Base-by-base conservation (phyloP, 2,329 filamentous ascomycete species). In the Tolypocladium sp. region DNA sequence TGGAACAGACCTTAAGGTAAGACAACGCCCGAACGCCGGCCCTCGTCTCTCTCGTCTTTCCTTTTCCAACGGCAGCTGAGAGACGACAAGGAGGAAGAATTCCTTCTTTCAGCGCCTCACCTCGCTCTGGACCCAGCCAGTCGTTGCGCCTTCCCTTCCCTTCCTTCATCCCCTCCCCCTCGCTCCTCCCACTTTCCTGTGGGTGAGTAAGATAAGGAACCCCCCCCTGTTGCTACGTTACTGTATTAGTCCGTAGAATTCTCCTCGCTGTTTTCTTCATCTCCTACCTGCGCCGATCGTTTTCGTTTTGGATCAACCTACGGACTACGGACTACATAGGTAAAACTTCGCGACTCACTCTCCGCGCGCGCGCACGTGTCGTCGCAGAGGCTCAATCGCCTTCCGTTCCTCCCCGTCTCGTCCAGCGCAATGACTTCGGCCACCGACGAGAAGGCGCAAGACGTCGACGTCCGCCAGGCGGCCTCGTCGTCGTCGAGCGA, bases 391-490 rank as follows among this genome's bases (percentile, higher is more conserved):
- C 27, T 33, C 25, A 30, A 20, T 51, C 27, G 13, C 52, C 17
- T 54, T 37, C 20, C 35, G 5, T 35, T 4, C 35, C 33, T 37
- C 5, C 37, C 41, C 3, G 22, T 30, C 53, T 27, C 49, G 20
- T 53, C 30, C 30, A 3, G 30, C 27, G 30, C 37, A 57, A 70
- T 71, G 69, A 67, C 69, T 51, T 59, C 63, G 51, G 46, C 56
- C 6, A 59, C 60, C 57, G 60, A 63, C 40, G 67, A 69, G 52
- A 71, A 70, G 61, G 54, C 58, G 10, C 60, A 56, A 8, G 60
- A 65, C 27, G 59, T 65, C 56, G 57, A 61, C 33, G 56, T 63
- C 41, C 63, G 59, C 49, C 56, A 58, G 9, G 60, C 63, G 27
- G 65, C 61, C 41, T 63, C 65, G 5, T 60, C 65, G n/a, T 61